These are phyloP conservation scores for Populus deltoides DNA, from an alignment of 345 rosid species.

Conservation along the genomic window DNA sequence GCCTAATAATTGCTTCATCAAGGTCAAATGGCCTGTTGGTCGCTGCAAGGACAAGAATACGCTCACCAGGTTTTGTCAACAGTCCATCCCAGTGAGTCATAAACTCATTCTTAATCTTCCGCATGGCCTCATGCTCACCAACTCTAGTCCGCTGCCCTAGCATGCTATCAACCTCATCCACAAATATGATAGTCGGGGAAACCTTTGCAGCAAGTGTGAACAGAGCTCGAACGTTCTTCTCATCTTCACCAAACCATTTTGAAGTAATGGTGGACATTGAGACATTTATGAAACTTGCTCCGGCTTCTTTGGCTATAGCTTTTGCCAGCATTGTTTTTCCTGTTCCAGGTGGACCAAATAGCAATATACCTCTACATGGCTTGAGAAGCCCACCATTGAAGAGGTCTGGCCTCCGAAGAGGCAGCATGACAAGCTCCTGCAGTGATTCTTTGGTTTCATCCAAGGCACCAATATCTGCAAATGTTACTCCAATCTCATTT, in stretches of 20 bases:
- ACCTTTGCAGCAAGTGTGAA: conserved; percentile 94
- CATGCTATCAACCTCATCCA: conserved; percentile 99
- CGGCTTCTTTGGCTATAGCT: conserved; percentile 98
- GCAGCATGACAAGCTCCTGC: conserved; percentile 98
- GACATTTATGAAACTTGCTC: conserved; percentile 98
- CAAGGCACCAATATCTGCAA: conserved; percentile 86
- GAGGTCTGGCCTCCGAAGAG: conserved; percentile 91
- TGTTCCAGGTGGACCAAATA: conserved; percentile 98
- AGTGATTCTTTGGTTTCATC: conserved; percentile 91
- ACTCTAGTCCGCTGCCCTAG: conserved; percentile 93
- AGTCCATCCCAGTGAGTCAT: conserved; percentile 99
- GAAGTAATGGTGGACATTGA: conserved; percentile 99
- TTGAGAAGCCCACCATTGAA: conserved; percentile 95
- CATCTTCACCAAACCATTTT: conserved; percentile 99
- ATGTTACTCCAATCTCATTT: conserved; percentile 90
- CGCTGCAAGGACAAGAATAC: conserved; percentile 96
- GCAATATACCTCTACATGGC: conserved; percentile 93
- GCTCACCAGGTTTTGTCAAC: conserved; percentile 75
- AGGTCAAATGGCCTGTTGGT: conserved; percentile 99
- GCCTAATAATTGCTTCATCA: conserved; percentile 98
- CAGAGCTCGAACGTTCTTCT: conserved; percentile 87
- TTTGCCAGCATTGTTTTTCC: conserved; percentile 99
- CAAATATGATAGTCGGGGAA: conserved; percentile 91
- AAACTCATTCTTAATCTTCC: conserved; percentile 95
- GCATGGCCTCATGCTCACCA: conserved; percentile 99